Evolutionary conservation across 805 yeast species (phyloP).

Genomic region (Nakazawaea wyomingensis): DNA sequence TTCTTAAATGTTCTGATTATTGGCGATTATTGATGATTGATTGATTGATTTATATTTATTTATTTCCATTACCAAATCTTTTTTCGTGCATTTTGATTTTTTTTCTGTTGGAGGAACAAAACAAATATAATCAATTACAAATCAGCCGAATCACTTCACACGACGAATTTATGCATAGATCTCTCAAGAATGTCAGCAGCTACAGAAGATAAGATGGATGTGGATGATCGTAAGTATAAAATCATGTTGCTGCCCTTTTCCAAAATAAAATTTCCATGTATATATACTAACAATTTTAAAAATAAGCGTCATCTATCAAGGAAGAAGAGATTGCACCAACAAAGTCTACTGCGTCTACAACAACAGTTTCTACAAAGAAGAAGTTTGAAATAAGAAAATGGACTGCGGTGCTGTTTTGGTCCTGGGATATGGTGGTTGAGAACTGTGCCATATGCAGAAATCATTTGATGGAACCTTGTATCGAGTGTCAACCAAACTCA

Average conservation of each 20-base stretch:
- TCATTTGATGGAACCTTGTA: conserved; percentile 97
- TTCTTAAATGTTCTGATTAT: neutral
- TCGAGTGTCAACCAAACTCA: conserved; percentile 88
- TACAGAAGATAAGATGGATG: conserved; percentile 6
- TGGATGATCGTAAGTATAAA: conserved; percentile 6
- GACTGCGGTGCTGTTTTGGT: conserved; percentile 99
- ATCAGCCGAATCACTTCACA: neutral
- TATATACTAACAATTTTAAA: neutral
- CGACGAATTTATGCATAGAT: no score
- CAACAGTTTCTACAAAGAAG: conserved; percentile 39
- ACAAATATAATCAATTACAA: conserved; percentile 1
- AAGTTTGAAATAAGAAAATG: conserved; percentile 93
- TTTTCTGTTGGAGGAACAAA: no score
- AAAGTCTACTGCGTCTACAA: neutral
- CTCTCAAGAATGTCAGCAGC: conserved; percentile 5
- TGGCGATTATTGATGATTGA: no score
- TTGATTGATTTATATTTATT: no score
- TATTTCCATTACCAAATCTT: no score
- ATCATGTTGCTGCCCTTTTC: no score
- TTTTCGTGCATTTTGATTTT: no score
- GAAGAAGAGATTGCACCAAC: neutral
- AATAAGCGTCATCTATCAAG: neutral
- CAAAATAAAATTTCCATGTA: no score
- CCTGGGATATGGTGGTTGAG: conserved; percentile 95
- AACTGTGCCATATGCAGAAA: conserved; percentile 98